Evolutionary conservation across 306 rosid genomes (phyloP), one percentile per base, ranked within the genome.

Genomic region (Cotoneaster glaucophyllus): DNA sequence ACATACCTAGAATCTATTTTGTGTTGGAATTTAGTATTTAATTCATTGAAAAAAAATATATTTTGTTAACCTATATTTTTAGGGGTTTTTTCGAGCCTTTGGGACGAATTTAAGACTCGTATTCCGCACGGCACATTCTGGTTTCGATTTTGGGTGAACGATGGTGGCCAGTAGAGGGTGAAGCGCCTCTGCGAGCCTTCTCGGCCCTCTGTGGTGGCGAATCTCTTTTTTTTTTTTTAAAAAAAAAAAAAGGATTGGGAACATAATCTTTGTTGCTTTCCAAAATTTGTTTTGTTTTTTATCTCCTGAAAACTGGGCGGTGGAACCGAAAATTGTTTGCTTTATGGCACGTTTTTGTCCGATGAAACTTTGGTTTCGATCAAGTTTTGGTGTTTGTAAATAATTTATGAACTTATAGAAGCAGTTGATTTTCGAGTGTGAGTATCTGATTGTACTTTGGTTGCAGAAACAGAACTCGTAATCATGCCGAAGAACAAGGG

Each of bases 401-500:
- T 50, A 3, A 48, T 45, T 18, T 8, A 26, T 9, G 5, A 7
- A 45, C 13, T 45, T 48, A 5, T 69, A 6, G 17, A 8, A 32
- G 28, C 39, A 13, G 21, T 24, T 54, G 15, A 17, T 24, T 17
- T 62, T 74, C 8, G 3, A 2, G 17, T 31, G 53, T 66, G 70
- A 15, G 32, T 69, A 3, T 25, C 67, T 80, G 26, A 78, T 34
- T 39, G 26, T 71, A 4, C 15, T 22, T 71, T 11, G 45, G 15
- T 5, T 74, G 73, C 63, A 31, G 58, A 29, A 58, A 25, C 66
- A 66, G 78, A 77, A 44, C 18, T 68, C 14, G 70, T 31, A 74
- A 70, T 4, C 76, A 86, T 83, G 85, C 89, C 89, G 17, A 83
- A 86, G 87, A 86, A 86, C 69, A 86, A 86, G 82, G 89, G 87